Evolutionary conservation across 2,329 filamentous ascomycete genomes (phyloP), one percentile per base, ranked within the genome.

Genomic region (Didymella exigua): DNA sequence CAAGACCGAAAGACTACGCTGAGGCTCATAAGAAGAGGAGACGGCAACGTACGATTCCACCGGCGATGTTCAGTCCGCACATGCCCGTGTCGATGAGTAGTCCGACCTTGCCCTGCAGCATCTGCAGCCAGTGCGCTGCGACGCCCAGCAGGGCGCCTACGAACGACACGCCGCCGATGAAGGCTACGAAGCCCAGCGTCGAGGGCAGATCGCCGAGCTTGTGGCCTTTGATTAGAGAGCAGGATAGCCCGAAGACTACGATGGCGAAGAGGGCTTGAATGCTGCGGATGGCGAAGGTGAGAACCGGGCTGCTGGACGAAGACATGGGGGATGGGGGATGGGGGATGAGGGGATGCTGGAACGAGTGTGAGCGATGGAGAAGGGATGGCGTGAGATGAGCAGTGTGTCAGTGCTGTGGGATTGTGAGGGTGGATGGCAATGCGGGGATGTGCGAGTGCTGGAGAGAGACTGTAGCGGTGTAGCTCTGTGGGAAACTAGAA

Each of bases 201-300:
- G 44, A 36, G 0, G 66, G 64, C 1, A 61, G 16, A 13, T 5
- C 16, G n/a, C 56, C 61, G 9, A 31, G 29, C 19, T 61, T 36
- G 27, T 67, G 66, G 29, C 53, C 61, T 14, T 54, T 50, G 29
- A 67, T 62, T 6, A 71, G 46, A 4, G 49, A 51, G 19, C 60
- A 57, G 0, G 64, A 59, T 7, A 71, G 54, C 10, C 62, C 66
- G 18, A 67, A 54, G 3, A 69, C 56, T 27, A 69, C 36, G 27
- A 62, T 53, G 11, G 56, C 60, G 48, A 69, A 67, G 37, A 69
- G 49, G 11, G 50, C 48, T 29, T 71, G 67, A 5, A 51, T 37
- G 38, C 50, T 62, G 10, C 68, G 64, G 21, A 67, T 36, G 40
- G 48, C 56, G 34, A 64, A 54, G 44, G 47, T 58, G 54, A 60